Percentiles rank a stretch among this genome's conserved stretches.
Conservation (phyloP, 257 asterid species). For the Nicotiana noctiflora region DNA sequence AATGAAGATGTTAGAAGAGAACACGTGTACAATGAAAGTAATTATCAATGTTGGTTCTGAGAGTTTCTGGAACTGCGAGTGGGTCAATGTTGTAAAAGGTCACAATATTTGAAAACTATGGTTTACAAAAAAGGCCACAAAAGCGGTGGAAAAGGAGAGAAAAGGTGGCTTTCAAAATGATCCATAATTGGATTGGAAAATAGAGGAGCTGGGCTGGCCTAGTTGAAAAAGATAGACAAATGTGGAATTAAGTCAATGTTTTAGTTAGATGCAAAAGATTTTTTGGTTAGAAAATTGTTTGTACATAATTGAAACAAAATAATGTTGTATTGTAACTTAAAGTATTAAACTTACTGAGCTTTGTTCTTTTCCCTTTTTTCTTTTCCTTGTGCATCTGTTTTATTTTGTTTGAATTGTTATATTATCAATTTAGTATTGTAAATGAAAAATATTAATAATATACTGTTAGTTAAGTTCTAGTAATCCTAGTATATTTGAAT, state of each 20-base stretch:
- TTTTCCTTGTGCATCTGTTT: background rate
- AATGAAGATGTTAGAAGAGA: background rate
- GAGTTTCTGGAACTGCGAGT: background rate
- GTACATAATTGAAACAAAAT: background rate
- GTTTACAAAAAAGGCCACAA: background rate
- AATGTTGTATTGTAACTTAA: background rate
- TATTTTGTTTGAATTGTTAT: background rate
- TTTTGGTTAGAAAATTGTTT: background rate
- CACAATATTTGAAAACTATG: background rate
- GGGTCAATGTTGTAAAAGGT: background rate
- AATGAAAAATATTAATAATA: too few relatives aligned
- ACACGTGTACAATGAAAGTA: constrained; percentile 12
- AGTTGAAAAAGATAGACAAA: background rate
- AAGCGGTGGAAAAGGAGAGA: background rate
- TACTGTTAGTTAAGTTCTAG: too few relatives aligned
- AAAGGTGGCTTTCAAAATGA: background rate
- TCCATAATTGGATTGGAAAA: constrained; percentile 4
- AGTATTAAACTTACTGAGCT: background rate
- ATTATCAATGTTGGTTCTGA: constrained; percentile 11
- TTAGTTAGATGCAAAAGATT: background rate
- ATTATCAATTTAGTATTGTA: too few relatives aligned
- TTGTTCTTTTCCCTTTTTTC: background rate
- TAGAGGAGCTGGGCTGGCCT: background rate
- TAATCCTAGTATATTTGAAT: too few relatives aligned
- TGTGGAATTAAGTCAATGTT: background rate